Conservation (phyloP, 2,329 filamentous ascomycete genomes). For the Myriangium duriaei region DNA sequence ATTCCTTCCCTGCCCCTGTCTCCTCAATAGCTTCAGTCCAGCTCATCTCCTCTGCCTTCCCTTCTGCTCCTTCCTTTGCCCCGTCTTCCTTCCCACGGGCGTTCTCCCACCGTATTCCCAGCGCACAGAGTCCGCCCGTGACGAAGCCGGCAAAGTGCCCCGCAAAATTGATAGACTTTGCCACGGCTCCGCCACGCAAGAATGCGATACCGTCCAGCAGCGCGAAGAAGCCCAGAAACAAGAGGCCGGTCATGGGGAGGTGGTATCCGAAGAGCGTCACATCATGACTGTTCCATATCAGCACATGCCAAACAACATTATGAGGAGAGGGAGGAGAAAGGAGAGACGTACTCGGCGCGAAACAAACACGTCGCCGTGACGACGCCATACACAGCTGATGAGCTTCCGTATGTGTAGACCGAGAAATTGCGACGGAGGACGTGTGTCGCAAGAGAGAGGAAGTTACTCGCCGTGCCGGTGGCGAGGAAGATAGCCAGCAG, state of each 20-base stretch:
- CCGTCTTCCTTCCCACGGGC: slow-evolving; percentile 9
- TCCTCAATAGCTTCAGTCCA: no score
- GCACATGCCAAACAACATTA: background rate
- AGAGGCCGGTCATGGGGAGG: slow-evolving; percentile 23
- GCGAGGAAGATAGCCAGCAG: slow-evolving; percentile 57
- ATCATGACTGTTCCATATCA: slow-evolving; percentile 14
- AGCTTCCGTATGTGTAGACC: slow-evolving; percentile 51
- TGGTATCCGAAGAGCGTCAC: slow-evolving; percentile 18
- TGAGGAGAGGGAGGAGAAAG: background rate
- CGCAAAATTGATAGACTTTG: slow-evolving; percentile 21
- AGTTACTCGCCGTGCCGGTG: slow-evolving; percentile 46
- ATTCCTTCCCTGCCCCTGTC: no score
- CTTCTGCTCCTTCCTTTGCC: slow-evolving; percentile 1
- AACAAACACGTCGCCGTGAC: slow-evolving; percentile 44
- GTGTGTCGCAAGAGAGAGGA: slow-evolving; percentile 41
- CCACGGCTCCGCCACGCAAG: slow-evolving; percentile 12
- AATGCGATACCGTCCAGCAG: slow-evolving; percentile 17
- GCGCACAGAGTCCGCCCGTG: slow-evolving; percentile 15
- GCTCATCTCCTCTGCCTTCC: background rate
- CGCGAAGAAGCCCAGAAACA: slow-evolving; percentile 26
- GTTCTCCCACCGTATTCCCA: slow-evolving; percentile 11
- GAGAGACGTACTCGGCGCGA: slow-evolving; percentile 10
- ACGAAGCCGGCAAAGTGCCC: slow-evolving; percentile 25
- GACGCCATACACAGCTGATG: slow-evolving; percentile 51
- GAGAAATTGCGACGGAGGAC: slow-evolving; percentile 32